Base-by-base conservation (phyloP, 331 rosid species). In the Acacia pycnantha region DNA sequence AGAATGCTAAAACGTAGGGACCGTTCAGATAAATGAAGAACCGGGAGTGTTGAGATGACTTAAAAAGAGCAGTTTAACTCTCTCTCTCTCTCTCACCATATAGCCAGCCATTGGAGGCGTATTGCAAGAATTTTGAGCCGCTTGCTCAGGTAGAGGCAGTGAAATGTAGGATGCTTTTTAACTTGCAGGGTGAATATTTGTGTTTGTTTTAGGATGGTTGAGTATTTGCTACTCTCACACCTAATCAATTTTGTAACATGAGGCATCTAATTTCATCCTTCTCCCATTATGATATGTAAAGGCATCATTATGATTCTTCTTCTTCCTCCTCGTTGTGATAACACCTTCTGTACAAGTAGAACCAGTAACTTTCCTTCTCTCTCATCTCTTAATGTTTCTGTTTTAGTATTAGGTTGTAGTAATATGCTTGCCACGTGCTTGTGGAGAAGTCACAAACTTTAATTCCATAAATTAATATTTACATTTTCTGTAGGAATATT, bases 231-330 rank as follows among this genome's bases (percentile, higher is more conserved):
- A 59, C 75, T n/a, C 54, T 87, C 83, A 86, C 86, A 86, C 86
- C 84, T 72, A 87, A 85, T 89, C 97, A 92, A 90, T 92, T 94
- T 94, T 94, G 94, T 89, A 90, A 88, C 86, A 69, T 85, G 84
- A 84, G 83, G 88, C 87, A 81, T 84, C 85, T 80, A 82, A 62
- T 88, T 79, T 76, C 76, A 70, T 78, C 81, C 59, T 62, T 73
- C 81, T 14, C 29, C 79, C 73, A 59, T 13, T 80, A 64, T 76
- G 77, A 84, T 76, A 40, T 84, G 82, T 84, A 82, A 71, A 79
- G 77, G 62, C 77, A 48, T 48, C 35, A n/a, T 73, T 54, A 73
- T 58, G 65, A 22, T 48, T 44, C 44, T 65, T 13, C n/a, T 3
- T 43, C n/a, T 19, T 70, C 50, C 29, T 56, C 65, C 29, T 58